Evolutionary conservation across 2,329 filamentous ascomycete genomes (phyloP), one percentile per base, ranked within the genome.

Genomic region (Pseudogymnoascus destructans): DNA sequence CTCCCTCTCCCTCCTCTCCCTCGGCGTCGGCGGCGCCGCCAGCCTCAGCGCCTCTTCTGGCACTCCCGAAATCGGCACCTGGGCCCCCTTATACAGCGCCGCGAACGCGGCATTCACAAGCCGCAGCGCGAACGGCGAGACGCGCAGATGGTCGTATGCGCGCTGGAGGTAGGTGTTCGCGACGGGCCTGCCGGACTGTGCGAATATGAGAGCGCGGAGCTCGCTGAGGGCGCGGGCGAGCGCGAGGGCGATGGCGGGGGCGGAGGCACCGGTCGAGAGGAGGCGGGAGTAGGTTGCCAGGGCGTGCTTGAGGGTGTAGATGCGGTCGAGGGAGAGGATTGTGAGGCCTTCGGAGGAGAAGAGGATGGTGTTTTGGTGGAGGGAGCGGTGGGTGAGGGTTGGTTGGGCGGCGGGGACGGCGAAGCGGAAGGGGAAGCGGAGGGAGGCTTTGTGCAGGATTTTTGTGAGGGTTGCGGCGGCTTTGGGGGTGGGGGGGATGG

Each of bases 271-370:
- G 11, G 56, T 32, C 25, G 61, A 59, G 5, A 59, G 72, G 66
- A 73, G 75, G 59, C 73, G 73, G 3, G 78, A 75, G 67, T 84
- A 84, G 62, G 75, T 75, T 15, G 78, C 75, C 9, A 86, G 73
- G 0, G 80, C 79, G 52, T 75, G 74, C 67, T 84, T 84, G 71
- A 86, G 80, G 40, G 79, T 81, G 70, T 84, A 86, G 49, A 84
- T 69, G 55, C 80, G 75, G 68, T 86, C 82, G 9, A 85, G 74
- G 0, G 80, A 75, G 11, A 84, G 67, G 6, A 86, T 70, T 0
- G 77, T 82, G 9, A 86, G 73, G 15, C 80, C 80, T 23, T 79
- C 77, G 1, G 79, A 76, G 1, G 76, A 76, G 72, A 83, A 85
- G 57, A 86, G 73, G 21, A 80, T 69, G 59, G 83, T 79, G 66